Percentiles rank a stretch among this genome's conserved stretches.
These are phyloP conservation scores for Melanomma pulvis-pyrius DNA, from an alignment of 495 filamentous ascomycete genomes.

Conservation along the genomic window DNA sequence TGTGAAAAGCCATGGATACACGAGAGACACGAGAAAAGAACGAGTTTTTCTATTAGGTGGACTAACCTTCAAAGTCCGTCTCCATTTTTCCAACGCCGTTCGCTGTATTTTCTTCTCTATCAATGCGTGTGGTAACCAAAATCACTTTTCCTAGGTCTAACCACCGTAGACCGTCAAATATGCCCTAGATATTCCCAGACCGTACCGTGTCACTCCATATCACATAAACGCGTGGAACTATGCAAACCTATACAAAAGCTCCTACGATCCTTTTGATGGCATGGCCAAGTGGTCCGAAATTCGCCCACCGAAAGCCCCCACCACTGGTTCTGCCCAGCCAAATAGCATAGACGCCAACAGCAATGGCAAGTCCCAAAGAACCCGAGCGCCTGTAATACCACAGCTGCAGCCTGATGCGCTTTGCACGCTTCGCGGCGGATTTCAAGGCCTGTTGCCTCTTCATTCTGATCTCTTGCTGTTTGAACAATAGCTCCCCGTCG, in stretches of 20 bases:
- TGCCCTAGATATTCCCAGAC: not conserved
- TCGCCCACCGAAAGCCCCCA: not conserved
- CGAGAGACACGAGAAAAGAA: too few relatives aligned
- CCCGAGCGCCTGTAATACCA: constrained; percentile 30
- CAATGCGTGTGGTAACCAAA: too few relatives aligned
- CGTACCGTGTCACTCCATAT: not conserved
- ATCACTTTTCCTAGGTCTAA: too few relatives aligned
- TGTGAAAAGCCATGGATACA: too few relatives aligned
- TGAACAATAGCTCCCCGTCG: constrained; percentile 66
- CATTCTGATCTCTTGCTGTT: constrained; percentile 69
- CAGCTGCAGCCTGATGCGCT: constrained; percentile 5
- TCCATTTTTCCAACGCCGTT: too few relatives aligned
- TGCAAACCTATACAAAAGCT: not conserved
- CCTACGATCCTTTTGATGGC: constrained; percentile 7
- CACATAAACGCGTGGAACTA: not conserved
- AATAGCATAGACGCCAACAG: constrained; percentile 30
- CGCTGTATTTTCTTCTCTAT: too few relatives aligned
- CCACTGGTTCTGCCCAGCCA: constrained; percentile 26
- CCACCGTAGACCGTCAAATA: too few relatives aligned
- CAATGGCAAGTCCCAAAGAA: constrained; percentile 26
- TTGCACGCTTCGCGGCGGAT: constrained; percentile 1
- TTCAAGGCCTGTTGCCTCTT: constrained; percentile 44
- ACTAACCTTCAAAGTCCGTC: too few relatives aligned
- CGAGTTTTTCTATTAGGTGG: too few relatives aligned
- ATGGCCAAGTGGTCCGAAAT: constrained; percentile 12